A percentile compares a stretch with the other conserved stretches of the same genome.
Evolutionary conservation across 805 yeast genomes (phyloP).

Genomic region (Phaffomyces thermotolerans): DNA sequence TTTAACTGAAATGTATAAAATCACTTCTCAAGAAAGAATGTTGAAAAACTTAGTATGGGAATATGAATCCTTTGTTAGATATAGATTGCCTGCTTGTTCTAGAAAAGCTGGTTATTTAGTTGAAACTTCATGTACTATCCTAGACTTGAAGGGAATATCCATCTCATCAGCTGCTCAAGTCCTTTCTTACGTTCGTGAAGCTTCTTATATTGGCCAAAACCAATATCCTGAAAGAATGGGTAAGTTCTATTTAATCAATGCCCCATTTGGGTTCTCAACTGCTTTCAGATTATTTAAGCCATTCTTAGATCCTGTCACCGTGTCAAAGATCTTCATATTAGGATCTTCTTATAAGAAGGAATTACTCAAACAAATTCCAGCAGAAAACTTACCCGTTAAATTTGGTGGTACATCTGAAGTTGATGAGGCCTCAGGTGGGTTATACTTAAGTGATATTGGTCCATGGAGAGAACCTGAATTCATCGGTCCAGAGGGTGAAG

Average conservation of each 20-base stretch:
- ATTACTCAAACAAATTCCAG: constrained; percentile 85
- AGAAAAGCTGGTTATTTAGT: constrained; percentile 70
- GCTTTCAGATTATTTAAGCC: constrained; percentile 90
- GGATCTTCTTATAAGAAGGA: constrained; percentile 76
- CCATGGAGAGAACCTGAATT: constrained; percentile 92
- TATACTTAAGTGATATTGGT: constrained; percentile 84
- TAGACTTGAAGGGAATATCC: constrained; percentile 93
- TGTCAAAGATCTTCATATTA: constrained; percentile 84
- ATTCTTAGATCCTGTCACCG: constrained; percentile 95
- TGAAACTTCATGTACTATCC: constrained; percentile 93
- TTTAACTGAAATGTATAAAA: constrained; percentile 82
- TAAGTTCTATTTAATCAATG: constrained; percentile 88
- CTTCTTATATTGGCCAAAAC: constrained; percentile 91
- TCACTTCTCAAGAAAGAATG: constrained; percentile 95
- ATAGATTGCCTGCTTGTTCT: constrained; percentile 91
- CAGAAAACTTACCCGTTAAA: constrained; percentile 83
- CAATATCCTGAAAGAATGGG: constrained; percentile 99
- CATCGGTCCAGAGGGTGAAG: constrained; percentile 94
- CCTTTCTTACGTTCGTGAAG: constrained; percentile 81
- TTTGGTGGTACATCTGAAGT: constrained; percentile 81
- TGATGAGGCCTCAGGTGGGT: constrained; percentile 64
- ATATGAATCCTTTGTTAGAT: constrained; percentile 80
- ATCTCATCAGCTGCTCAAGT: constrained; percentile 80
- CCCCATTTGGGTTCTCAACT: constrained; percentile 95
- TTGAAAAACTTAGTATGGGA: constrained; percentile 94